phyloP scores from a whole-genome alignment of 2,329 filamentous ascomycete species.

The Volutella citrinella region DNA sequence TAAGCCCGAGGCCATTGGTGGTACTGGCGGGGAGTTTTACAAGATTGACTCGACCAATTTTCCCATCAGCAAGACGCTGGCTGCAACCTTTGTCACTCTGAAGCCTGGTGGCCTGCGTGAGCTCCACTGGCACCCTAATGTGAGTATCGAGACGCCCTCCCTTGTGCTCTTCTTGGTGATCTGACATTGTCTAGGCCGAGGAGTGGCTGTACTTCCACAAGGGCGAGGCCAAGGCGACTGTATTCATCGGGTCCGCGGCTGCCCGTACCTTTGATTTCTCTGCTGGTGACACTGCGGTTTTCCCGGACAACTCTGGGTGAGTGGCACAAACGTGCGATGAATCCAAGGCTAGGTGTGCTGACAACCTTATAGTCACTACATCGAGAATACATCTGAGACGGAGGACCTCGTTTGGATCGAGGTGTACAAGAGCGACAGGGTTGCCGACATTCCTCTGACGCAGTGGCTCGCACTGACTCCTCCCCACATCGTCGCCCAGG shows the following conservation, averaged over 20 bases:
- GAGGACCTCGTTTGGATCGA: conserved; percentile 67
- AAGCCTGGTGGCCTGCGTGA: conserved; percentile 63
- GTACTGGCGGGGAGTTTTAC: conserved; percentile 58
- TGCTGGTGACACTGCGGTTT: conserved; percentile 65
- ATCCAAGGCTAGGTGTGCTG: background rate
- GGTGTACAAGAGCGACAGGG: conserved; percentile 65
- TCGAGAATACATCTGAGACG: conserved; percentile 63
- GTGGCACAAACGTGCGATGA: conserved; percentile 13
- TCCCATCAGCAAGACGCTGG: conserved; percentile 62
- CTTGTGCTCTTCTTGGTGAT: background rate
- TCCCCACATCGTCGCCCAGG: conserved; percentile 57
- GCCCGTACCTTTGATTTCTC: conserved; percentile 66
- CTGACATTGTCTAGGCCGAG: conserved; percentile 47
- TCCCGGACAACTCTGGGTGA: conserved; percentile 61
- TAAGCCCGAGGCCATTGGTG: conserved; percentile 53
- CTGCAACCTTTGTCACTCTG: conserved; percentile 61
- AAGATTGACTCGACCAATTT: conserved; percentile 68
- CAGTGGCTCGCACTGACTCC: conserved; percentile 71
- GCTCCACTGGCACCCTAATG: conserved; percentile 69
- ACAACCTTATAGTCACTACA: conserved; percentile 51
- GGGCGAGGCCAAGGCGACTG: conserved; percentile 58
- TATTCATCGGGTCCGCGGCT: conserved; percentile 60
- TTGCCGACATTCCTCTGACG: conserved; percentile 63
- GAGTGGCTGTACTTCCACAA: conserved; percentile 72
- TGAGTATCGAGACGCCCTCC: conserved; percentile 22